phyloP scores from a whole-genome alignment of 352 stramenopile species.

The Phytophthora tubulina region DNA sequence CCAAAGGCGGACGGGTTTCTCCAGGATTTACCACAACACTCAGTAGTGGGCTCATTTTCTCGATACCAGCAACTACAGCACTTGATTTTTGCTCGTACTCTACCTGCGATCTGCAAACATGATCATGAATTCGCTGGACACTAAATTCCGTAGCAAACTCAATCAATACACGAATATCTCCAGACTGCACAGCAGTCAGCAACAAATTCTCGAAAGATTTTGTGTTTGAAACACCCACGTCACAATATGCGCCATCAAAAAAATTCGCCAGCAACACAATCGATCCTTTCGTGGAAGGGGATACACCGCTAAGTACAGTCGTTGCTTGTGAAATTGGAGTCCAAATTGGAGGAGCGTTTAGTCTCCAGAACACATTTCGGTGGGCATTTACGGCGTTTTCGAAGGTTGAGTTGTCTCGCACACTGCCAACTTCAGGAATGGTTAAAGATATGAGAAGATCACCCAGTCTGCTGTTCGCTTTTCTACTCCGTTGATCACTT shows the following conservation, averaged over 20 bases:
- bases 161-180: constrained; percentile 61
- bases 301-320: neutral
- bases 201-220: constrained; percentile 75
- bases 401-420: constrained; percentile 48
- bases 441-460: constrained; percentile 31
- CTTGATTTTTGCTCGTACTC: constrained; percentile 64
- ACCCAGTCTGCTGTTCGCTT: neutral
- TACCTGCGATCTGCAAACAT: constrained; percentile 58
- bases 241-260: constrained; percentile 64
- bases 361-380: constrained; percentile 71
- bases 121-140: constrained; percentile 45
- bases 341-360: constrained; percentile 51
- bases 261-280: constrained; percentile 69
- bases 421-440: constrained; percentile 39
- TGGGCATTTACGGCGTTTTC: constrained; percentile 47
- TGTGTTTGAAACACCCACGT: constrained; percentile 42
- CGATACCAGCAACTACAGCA: constrained; percentile 49
- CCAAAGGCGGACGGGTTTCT: constrained; percentile 30
- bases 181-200: constrained; percentile 57
- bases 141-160: constrained; percentile 50
- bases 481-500: constrained; percentile 8
- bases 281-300: neutral
- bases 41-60: constrained; percentile 64
- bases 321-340: neutral
- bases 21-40: constrained; percentile 51